A percentile compares a stretch with the other conserved stretches of the same genome.
Evolutionary conservation across 331 rosid genomes (phyloP).

Genomic region (Quercus phellos): DNA sequence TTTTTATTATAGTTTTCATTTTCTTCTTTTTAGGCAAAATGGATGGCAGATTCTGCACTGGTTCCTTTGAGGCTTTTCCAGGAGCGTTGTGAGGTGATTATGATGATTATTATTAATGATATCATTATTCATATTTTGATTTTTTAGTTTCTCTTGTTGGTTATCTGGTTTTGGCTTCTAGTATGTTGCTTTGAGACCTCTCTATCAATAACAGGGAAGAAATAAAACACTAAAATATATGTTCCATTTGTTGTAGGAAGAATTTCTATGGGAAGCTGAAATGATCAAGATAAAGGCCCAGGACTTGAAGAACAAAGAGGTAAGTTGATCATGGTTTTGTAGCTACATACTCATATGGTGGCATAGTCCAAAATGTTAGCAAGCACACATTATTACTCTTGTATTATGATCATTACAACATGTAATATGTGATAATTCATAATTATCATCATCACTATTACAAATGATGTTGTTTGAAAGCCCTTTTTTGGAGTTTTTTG

Average conservation of each 20-base stretch:
- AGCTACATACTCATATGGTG: neutral
- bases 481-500: too few species aligned
- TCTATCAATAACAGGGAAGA: neutral
- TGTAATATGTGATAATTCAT: neutral
- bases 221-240: neutral
- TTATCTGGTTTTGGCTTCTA: conserved; percentile 15
- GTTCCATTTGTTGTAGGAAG: conserved; percentile 55
- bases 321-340: conserved; percentile 26
- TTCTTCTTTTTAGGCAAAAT: conserved; percentile 62
- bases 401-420: neutral
- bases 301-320: conserved; percentile 96
- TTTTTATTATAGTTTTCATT: neutral
- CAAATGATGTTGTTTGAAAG: too few species aligned
- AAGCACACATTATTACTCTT: neutral
- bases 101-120: neutral
- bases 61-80: conserved; percentile 88
- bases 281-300: conserved; percentile 95
- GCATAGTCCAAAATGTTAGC: neutral
- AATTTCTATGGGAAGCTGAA: conserved; percentile 94
- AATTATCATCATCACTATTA: neutral
- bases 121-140: neutral
- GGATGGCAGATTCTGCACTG: conserved; percentile 83
- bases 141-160: neutral
- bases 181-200: conserved; percentile 3
- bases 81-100: conserved; percentile 92